Conservation (phyloP, 352 stramenopile genomes). For the Phytopythium ostracodes region DNA sequence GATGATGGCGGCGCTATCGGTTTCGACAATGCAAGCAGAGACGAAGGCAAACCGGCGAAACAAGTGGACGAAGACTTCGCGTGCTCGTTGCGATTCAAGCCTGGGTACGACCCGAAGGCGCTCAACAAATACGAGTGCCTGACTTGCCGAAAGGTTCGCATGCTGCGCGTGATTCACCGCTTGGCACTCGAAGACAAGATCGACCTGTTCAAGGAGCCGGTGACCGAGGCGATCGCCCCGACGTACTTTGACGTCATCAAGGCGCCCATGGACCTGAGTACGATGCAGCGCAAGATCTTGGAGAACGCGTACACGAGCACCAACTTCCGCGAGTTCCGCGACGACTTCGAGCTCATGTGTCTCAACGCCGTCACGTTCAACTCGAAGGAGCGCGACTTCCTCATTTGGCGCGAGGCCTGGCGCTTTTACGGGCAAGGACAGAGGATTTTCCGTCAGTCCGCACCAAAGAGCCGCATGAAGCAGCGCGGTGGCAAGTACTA, state of each 20-base stretch:
- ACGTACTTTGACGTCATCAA: constrained; percentile 94
- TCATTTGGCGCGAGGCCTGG: constrained; percentile 92
- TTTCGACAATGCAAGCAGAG: constrained; percentile 1
- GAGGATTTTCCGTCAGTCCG: constrained; percentile 63
- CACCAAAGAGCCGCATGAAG: constrained; percentile 75
- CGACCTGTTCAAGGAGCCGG: constrained; percentile 91
- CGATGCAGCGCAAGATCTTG: constrained; percentile 80
- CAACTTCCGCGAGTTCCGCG: constrained; percentile 75
- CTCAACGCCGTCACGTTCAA: constrained; percentile 97
- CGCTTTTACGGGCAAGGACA: constrained; percentile 88
- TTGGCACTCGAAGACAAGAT: constrained; percentile 76
- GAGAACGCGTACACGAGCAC: constrained; percentile 61
- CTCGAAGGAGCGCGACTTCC: constrained; percentile 78
- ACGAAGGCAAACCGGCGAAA: constrained; percentile 44
- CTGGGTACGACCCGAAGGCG: constrained; percentile 58
- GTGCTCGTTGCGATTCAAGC: constrained; percentile 49
- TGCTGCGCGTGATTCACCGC: constrained; percentile 64
- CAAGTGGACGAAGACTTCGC: constrained; percentile 66
- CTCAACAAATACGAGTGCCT: constrained; percentile 84
- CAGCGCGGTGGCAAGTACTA: constrained; percentile 67
- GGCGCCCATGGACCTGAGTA: constrained; percentile 91
- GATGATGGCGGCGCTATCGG: not conserved
- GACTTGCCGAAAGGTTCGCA: constrained; percentile 72
- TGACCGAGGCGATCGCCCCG: constrained; percentile 90
- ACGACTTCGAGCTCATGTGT: constrained; percentile 95